These are phyloP conservation scores for Sphaerosporella brunnea DNA, from an alignment of 495 filamentous ascomycete genomes.

Conservation along the genomic window DNA sequence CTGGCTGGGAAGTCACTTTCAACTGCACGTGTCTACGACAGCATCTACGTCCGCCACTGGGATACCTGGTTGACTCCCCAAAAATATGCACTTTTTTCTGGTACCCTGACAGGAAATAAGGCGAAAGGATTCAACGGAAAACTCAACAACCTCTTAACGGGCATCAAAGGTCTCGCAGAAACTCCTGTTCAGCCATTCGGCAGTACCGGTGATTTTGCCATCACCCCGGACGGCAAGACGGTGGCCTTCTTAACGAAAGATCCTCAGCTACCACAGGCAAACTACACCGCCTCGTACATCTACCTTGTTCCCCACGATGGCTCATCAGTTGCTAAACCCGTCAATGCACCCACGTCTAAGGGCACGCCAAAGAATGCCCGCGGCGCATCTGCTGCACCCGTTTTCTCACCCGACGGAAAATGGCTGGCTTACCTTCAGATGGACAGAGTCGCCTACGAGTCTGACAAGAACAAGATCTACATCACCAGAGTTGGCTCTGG, in stretches of 20 bases:
- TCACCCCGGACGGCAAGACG: constrained; percentile 31
- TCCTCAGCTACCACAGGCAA: constrained; percentile 55
- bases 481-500: constrained; percentile 12
- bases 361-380: constrained; percentile 31
- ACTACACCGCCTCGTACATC: constrained; percentile 63
- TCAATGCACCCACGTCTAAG: constrained; percentile 38
- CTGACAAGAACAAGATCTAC: constrained; percentile 66
- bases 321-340: constrained; percentile 18
- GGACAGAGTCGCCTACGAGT: constrained; percentile 69
- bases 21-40: constrained; percentile 47
- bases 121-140: constrained; percentile 30
- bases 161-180: constrained; percentile 35
- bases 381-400: constrained; percentile 59
- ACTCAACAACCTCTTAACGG: constrained; percentile 40
- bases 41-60: constrained; percentile 63
- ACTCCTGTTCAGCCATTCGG: constrained; percentile 44
- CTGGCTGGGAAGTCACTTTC: constrained; percentile 38
- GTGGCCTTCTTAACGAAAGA: constrained; percentile 78
- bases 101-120: constrained; percentile 36
- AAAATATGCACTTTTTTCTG: constrained; percentile 55
- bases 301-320: constrained; percentile 44
- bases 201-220: constrained; percentile 39
- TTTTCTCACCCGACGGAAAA: constrained; percentile 56
- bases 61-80: constrained; percentile 53
- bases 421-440: constrained; percentile 67